Evolutionary conservation across 441 rosid species (phyloP), one percentile per base, ranked within the genome.

Genomic region (Adansonia madagascariensis): DNA sequence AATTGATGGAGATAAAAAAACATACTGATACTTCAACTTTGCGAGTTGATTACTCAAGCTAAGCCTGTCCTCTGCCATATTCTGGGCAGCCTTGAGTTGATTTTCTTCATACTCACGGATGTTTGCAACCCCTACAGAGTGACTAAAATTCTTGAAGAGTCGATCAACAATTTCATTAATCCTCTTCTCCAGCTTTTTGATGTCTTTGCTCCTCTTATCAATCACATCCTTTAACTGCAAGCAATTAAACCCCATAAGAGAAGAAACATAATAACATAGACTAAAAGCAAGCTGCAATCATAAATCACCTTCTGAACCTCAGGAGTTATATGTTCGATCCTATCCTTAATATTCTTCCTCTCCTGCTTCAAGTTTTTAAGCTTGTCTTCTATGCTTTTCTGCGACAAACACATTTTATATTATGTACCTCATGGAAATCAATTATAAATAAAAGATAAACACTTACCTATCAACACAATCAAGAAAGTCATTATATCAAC

Each of bases 61-160:
- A 82, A 97, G 90, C 88, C 98, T 94, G 81, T 93, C 98, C 75
- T 97, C 98, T 76, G 95, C 99, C 89, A 89, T 90, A 78, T 86
- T 76, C 84, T 93, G 90, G 60, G 98, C 97, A 86, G 85, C 93
- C 90, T 95, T 94, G 73, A 97, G 89, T 88, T 97, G 97, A 79
- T 89, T 93, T 86, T 97, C 99, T 84, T 97, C 98, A 83, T 93
- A 97, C 85, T 93, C 97, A 73, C 97, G 99, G 80, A 97, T 94
- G 80, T 97, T 97, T 81, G 91, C 84, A 80, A 97, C 97, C 56
- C 98, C 98, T 76, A 94, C 97, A 80, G 86, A 79, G 72, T 77
- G 84, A 85, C 99, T 94, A 82, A 97, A 97, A 76, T 89, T 89
- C 87, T 82, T 89, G 83, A 87, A 94, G 76, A 94, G 89, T 63